Evolutionary conservation across 1,284 basidiomycete genomes (phyloP), one percentile per base, ranked within the genome.

Genomic region (Stereum hirsutum): DNA sequence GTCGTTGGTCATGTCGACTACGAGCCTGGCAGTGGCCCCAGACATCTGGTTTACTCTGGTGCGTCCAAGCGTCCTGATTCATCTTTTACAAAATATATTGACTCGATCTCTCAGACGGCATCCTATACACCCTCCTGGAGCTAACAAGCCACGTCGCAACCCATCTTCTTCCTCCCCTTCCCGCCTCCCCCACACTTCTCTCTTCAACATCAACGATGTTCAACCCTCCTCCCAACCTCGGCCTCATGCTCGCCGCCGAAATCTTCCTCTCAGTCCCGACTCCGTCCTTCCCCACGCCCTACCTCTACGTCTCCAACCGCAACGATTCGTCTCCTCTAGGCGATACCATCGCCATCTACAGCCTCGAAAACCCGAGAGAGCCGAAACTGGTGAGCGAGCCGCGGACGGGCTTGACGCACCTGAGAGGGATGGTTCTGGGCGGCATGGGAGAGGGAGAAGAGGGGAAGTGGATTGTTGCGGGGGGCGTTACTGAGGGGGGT

Each of bases 41-140:
- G 85, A 21, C 85, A 89, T 54, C 64, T 80, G 41, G 74, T 70
- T 11, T 61, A 75, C 46, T 57, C 80, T 48, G 70, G 84, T 85
- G 49, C 21, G 73, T 64, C 15, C 14, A 26, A 6, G 10, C 6
- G 10, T 20, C 36, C 11, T 41, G 12, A 7, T 26, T 11, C 30
- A 28, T 36, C 23, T n/a, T n/a, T 25, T 39, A 35, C 46, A 14
- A 5, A 38, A 24, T 26, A 8, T 8, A 10, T 8, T 5, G 21
- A 24, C 5, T 10, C 8, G 11, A 26, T 38, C 21, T 19, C 24
- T 17, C 49, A 81, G 78, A 70, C 41, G 71, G 69, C 7, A 57
- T 70, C 31, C 47, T 88, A 19, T 88, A 82, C 54, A 77, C 81
- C 1, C 50, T 85, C 2, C 66, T 78, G 14, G 85, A 88, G 57